Base-by-base conservation (phyloP, 352 stramenopile species). In the Globisporangium polare region DNA sequence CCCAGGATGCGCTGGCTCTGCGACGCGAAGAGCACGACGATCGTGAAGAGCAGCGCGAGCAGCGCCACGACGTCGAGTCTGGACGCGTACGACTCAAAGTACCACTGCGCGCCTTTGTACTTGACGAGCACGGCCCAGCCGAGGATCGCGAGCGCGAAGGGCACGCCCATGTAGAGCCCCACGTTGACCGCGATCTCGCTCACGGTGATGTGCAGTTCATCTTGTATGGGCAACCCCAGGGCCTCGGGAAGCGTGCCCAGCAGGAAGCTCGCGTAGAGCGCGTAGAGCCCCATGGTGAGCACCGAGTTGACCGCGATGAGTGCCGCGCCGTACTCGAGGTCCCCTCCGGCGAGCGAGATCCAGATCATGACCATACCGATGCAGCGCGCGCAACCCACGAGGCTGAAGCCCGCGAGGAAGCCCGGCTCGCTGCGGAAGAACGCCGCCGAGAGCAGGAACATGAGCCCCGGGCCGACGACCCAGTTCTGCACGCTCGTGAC, bases 301-400 rank as follows among this genome's bases (percentile, higher is more conserved):
- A 89, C 24, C 18, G 83, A 82, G 67, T 94, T 94, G 52, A 92
- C 53, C 2, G 78, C 78, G 39, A 92, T 77, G 66, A 92, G 82
- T 35, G 80, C 75, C 0, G 85, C 74, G 17, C 82, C 84, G 60
- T 88, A 88, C 58, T 87, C 80, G 37, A 80, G 63, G 62, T 94
- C 77, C 1, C 82, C 82, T 2, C 68, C 67, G 24, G 82, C 80
- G 13, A 94, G 65, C 29, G 64, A 68, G 63, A 86, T 88, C 84
- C 82, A 94, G 60, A 94, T 85, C 68, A 94, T 85, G 58, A 92
- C 84, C 84, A 94, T 94, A 20, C 77, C 82, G 42, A 89, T 94
- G 62, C 80, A 94, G 9, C 82, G 74, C 46, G 80, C 68, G 53
- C 80, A 89, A 1, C 84, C 84, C 3, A 94, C 75, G 59, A 92